Base-by-base conservation (phyloP, 805 yeast species). In the Candida schatavii region DNA sequence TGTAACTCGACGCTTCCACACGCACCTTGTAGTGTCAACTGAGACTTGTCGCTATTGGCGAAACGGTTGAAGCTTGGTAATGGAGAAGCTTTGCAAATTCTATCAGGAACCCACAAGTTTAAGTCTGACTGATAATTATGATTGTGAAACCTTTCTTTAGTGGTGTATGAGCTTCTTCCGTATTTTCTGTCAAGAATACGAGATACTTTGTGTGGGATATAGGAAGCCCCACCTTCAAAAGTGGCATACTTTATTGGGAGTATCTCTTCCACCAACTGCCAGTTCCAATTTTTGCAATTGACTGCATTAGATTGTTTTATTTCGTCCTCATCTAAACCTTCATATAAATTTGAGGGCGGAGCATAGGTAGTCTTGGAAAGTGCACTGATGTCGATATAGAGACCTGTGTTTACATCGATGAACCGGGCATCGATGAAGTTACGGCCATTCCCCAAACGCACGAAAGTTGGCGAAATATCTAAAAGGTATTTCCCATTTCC, bases 91-190 rank as follows among this genome's bases (percentile, higher is more conserved):
- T 54, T 50, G 52, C 78, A 74, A 6, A 66, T 48, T 19, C 57
- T 51, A 47, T 73, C 70, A 3, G 74, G 66, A 3, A 75, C 76
- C 80, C 79, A 75, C 27, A 74, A 47, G 18, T 61, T 57, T 39
- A 74, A 59, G 43, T 72, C 75, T n/a, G 49, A 41, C 45, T 70
- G 75, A 50, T 60, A 73, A 39, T 68, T 66, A 46, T 68, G 65
- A 33, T 58, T 51, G 15, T 49, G 39, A 46, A 61, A 65, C 34
- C 50, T 46, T 37, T 31, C 37, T 39, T 59, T 59, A n/a, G 62
- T 49, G 26, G 64, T 61, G 47, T 48, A 59, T 3, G 65, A 59
- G 13, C 46, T 54, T 19, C 43, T 38, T 1, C 71, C 71, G 43
- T 66, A 66, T 44, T 66, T 63, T 29, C 64, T 49, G 20, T 47